These are phyloP conservation scores for Abelmoschus esculentus DNA, from an alignment of 345 rosid species.

Conservation along the genomic window DNA sequence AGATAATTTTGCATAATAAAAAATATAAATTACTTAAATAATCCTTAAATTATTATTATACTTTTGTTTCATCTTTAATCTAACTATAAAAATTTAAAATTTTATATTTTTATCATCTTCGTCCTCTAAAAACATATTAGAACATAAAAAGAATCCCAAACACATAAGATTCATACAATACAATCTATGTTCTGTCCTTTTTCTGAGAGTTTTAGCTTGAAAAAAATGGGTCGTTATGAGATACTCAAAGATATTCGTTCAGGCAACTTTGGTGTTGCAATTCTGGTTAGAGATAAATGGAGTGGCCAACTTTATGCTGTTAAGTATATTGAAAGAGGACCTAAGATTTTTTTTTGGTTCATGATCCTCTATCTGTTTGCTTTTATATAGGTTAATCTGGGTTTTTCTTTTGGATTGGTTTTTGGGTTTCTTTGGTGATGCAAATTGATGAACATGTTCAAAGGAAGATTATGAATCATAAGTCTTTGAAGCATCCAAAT, in stretches of 20 bases:
- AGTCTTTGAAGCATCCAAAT: slow-evolving; percentile 82
- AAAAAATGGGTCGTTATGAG: slow-evolving; percentile 75
- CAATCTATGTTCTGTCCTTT: not conserved
- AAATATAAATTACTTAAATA: too few species aligned
- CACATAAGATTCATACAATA: not conserved
- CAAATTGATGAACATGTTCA: slow-evolving; percentile 95
- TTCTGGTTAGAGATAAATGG: slow-evolving; percentile 57
- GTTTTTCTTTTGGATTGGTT: not conserved
- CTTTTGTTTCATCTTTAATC: too few species aligned
- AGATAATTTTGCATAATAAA: too few species aligned
- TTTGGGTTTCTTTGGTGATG: not conserved
- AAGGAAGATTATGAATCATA: slow-evolving; percentile 91
- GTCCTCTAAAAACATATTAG: not conserved
- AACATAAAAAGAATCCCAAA: not conserved
- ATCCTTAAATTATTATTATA: too few species aligned
- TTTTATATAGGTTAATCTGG: not conserved
- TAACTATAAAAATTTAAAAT: too few species aligned
- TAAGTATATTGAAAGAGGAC: slow-evolving; percentile 79
- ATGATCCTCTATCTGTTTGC: not conserved
- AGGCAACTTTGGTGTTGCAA: slow-evolving; percentile 89
- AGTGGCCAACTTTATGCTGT: slow-evolving; percentile 61
- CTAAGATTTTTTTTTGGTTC: slow-evolving; percentile 20
- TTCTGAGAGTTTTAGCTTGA: not conserved
- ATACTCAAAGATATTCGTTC: slow-evolving; percentile 72
- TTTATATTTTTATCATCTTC: not conserved